Evolutionary conservation across 768 basidiomycete species (phyloP).

Genomic region (Phylloporus sp.): DNA sequence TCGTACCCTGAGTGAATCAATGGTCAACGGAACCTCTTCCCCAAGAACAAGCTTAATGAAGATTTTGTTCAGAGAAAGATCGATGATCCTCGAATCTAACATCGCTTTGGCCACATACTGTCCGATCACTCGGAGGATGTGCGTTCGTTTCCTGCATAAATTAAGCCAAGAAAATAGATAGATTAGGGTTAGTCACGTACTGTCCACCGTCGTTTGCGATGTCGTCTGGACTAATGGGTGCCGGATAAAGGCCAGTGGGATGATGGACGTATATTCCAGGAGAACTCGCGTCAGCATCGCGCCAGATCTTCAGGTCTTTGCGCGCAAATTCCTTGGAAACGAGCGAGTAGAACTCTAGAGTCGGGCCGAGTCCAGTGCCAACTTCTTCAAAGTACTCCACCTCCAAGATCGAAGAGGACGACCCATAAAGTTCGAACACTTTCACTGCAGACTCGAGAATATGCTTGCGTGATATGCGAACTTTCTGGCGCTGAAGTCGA

Average conservation of each 20-base stretch:
- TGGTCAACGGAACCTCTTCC: conserved; percentile 76
- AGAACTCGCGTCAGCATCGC: conserved; percentile 67
- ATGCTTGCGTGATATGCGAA: conserved; percentile 91
- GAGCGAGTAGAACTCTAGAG: conserved; percentile 96
- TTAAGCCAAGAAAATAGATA: background rate
- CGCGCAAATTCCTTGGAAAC: conserved; percentile 94
- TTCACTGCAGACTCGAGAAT: conserved; percentile 95
- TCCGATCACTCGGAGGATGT: conserved; percentile 85
- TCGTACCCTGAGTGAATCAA: conserved; percentile 76
- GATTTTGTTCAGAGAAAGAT: conserved; percentile 90
- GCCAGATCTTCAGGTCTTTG: conserved; percentile 85
- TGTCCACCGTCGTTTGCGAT: conserved; percentile 68
- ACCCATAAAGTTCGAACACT: conserved; percentile 94
- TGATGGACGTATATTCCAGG: conserved; percentile 74
- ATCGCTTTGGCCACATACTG: conserved; percentile 97
- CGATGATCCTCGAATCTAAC: conserved; percentile 96
- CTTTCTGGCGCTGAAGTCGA: conserved; percentile 91
- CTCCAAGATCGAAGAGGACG: conserved; percentile 88
- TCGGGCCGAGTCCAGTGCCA: conserved; percentile 95
- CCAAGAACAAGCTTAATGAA: conserved; percentile 89
- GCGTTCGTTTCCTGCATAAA: conserved; percentile 64
- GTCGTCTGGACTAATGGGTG: conserved; percentile 69
- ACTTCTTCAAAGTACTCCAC: conserved; percentile 99
- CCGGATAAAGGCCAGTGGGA: conserved; percentile 82
- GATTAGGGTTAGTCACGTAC: conserved; percentile 38